These are phyloP conservation scores for Cryptosporidium sp. DNA, from an alignment of 169 alveolate species.

Conservation along the genomic window DNA sequence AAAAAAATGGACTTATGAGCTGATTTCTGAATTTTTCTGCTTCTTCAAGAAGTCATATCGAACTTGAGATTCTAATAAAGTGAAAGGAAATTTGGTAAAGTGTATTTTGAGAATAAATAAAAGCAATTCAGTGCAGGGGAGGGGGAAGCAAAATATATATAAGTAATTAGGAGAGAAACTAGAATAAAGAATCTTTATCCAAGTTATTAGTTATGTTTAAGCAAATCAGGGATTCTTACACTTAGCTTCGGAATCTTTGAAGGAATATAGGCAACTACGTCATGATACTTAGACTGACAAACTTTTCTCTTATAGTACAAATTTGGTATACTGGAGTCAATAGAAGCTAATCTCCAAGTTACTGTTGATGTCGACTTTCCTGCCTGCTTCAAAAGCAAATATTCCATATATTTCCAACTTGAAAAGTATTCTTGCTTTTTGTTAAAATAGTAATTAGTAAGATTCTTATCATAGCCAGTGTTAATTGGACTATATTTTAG, in stretches of 20 bases:
- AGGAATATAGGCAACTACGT: conserved; percentile 28
- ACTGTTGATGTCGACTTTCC: background rate
- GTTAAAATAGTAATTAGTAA: conserved; percentile 11
- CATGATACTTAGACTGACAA: background rate
- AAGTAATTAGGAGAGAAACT: background rate
- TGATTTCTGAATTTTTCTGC: too few relatives aligned
- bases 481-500: conserved; percentile 38
- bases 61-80: background rate
- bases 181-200: background rate
- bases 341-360: conserved; percentile 50
- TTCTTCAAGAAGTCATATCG: background rate
- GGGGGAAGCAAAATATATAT: background rate
- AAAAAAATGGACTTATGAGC: too few relatives aligned
- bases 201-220: background rate
- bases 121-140: background rate
- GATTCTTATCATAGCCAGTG: conserved; percentile 9
- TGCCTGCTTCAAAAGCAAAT: background rate
- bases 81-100: background rate
- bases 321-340: conserved; percentile 28
- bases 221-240: conserved; percentile 32
- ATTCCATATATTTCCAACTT: conserved; percentile 45
- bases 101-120: background rate
- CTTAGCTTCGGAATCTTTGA: conserved; percentile 36
- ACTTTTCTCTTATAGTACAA: background rate
- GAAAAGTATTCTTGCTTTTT: conserved; percentile 19